phyloP scores from a whole-genome alignment of 2,329 filamentous ascomycete genomes.

The Xylariaceae sp. region DNA sequence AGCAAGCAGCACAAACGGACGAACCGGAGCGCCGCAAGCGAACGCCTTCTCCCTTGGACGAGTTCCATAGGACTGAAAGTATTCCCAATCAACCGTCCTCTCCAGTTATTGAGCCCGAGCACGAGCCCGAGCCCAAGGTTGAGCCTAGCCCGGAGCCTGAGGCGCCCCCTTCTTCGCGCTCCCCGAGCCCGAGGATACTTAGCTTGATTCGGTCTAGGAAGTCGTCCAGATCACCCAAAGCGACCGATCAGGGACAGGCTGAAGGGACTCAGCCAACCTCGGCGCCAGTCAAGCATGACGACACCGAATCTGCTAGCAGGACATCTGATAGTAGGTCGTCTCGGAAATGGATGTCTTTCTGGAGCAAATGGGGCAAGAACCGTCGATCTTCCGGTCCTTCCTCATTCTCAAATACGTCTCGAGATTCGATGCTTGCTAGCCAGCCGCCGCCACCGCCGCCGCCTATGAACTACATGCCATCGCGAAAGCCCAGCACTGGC shows the following conservation, averaged over 20 bases:
- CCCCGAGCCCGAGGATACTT: slow-evolving; percentile 27
- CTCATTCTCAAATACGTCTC: slow-evolving; percentile 87
- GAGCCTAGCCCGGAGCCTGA: slow-evolving; percentile 4
- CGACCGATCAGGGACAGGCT: slow-evolving; percentile 31
- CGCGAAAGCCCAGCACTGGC: slow-evolving; percentile 30
- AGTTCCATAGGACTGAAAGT: slow-evolving; percentile 44
- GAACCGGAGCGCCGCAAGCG: slow-evolving; percentile 13
- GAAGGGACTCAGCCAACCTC: slow-evolving; percentile 23
- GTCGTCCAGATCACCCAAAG: slow-evolving; percentile 43
- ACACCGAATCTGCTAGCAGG: slow-evolving; percentile 43
- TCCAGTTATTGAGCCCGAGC: slow-evolving; percentile 6
- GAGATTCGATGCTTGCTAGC: slow-evolving; percentile 66
- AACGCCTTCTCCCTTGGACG: slow-evolving; percentile 30
- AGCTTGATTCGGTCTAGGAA: slow-evolving; percentile 37
- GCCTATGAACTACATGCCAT: slow-evolving; percentile 24
- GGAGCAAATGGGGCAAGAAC: slow-evolving; percentile 65
- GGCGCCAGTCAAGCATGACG: slow-evolving; percentile 33
- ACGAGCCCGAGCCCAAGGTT: slow-evolving; percentile 7
- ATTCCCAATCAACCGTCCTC: slow-evolving; percentile 28
- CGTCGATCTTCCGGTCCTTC: slow-evolving; percentile 49
- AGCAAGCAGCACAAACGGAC: slow-evolving; percentile 16
- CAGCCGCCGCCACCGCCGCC: slow-evolving; percentile 28
- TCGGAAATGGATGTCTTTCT: slow-evolving; percentile 61
- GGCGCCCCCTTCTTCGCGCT: slow-evolving; percentile 13
- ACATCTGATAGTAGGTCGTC: slow-evolving; percentile 46